Evolutionary conservation across 495 filamentous ascomycete species (phyloP).

Genomic region (Talaromyces liani): DNA sequence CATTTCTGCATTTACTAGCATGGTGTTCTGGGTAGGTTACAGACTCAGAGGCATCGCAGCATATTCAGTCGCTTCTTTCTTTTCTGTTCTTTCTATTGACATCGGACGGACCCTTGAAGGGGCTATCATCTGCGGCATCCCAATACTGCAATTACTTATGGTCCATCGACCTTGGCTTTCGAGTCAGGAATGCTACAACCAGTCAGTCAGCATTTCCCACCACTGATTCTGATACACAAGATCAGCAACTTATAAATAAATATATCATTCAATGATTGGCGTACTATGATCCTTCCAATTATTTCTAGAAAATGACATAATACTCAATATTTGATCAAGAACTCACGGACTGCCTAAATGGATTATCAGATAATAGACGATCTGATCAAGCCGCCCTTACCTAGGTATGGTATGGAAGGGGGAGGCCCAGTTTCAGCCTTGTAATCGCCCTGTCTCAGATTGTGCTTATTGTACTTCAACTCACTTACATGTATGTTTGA

Average conservation of each 20-base stretch:
- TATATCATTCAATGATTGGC: not conserved
- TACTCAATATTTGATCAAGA: too few species aligned
- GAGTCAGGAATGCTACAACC: not conserved
- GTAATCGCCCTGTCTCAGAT: not conserved
- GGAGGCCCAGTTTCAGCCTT: not conserved
- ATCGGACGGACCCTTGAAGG: not conserved
- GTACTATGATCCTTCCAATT: not conserved
- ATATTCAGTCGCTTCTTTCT: not conserved
- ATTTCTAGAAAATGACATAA: not conserved
- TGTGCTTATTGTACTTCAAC: not conserved
- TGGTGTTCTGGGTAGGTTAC: not conserved
- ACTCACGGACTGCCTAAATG: not conserved
- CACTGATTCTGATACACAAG: not conserved
- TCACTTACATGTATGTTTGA: not conserved
- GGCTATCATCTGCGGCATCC: too few species aligned
- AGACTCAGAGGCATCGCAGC: not conserved
- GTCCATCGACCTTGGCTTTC: too few species aligned
- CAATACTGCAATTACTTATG: not conserved
- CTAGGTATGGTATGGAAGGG: too few species aligned
- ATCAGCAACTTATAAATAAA: not conserved
- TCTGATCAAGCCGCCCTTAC: too few species aligned
- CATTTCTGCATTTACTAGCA: not conserved
- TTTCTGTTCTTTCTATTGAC: not conserved
- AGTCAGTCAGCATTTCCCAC: not conserved
- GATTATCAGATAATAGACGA: too few species aligned